phyloP scores from a whole-genome alignment of 441 rosid species.

The Populus hybrid region DNA sequence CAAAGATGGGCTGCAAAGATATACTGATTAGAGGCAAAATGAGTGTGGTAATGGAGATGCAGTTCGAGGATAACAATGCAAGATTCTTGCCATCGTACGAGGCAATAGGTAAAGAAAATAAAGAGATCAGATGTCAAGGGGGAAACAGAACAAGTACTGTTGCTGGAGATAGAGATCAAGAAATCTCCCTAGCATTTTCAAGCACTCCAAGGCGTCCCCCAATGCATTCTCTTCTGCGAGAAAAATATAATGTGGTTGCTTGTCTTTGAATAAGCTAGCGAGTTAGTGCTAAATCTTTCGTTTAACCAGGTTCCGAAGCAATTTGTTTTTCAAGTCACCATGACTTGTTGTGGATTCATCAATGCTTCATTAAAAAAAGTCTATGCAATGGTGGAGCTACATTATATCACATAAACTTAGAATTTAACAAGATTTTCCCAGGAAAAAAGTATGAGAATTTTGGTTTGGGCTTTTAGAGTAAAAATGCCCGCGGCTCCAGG shows the following conservation, averaged over 20 bases:
- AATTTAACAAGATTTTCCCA: background rate
- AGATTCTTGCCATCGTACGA: background rate
- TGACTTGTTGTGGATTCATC: background rate
- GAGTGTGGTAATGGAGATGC: slow-evolving; percentile 31
- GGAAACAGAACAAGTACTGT: background rate
- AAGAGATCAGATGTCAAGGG: slow-evolving; percentile 5
- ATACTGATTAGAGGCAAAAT: slow-evolving; percentile 32
- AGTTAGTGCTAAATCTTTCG: background rate
- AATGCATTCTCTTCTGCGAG: slow-evolving; percentile 26
- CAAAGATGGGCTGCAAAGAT: slow-evolving; percentile 56
- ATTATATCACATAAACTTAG: background rate
- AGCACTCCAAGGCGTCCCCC: slow-evolving; percentile 15
- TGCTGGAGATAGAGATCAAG: background rate
- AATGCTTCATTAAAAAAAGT: background rate
- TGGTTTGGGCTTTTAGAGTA: background rate
- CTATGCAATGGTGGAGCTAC: background rate
- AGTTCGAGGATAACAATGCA: slow-evolving; percentile 20
- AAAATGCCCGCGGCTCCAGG: background rate
- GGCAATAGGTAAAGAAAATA: background rate
- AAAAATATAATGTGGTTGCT: background rate
- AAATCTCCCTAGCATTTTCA: background rate
- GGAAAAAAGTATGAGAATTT: background rate
- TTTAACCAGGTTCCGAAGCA: no score
- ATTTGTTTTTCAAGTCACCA: background rate
- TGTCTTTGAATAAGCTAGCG: background rate